These are phyloP conservation scores for Tuber calosporum DNA, from an alignment of 495 filamentous ascomycete genomes.

Conservation along the genomic window DNA sequence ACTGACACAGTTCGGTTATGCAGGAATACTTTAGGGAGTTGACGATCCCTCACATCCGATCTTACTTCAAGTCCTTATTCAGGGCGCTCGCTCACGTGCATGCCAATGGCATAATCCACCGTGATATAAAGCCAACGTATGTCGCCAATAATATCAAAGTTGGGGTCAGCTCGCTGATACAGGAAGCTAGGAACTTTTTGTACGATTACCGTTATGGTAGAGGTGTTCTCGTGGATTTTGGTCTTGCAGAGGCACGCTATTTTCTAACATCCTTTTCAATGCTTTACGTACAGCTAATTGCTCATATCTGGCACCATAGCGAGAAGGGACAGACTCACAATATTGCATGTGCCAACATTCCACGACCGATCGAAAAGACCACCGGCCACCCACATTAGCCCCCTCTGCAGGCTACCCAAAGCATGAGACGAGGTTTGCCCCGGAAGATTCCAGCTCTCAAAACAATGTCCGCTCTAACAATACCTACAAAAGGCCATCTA, in stretches of 20 bases:
- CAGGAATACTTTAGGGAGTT: slow-evolving; percentile 82
- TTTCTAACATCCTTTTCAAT: not conserved
- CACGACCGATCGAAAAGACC: slow-evolving; percentile 39
- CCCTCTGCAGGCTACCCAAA: slow-evolving; percentile 68
- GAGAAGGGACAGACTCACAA: slow-evolving; percentile 64
- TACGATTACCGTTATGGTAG: slow-evolving; percentile 75
- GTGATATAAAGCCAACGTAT: slow-evolving; percentile 96
- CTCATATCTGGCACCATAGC: slow-evolving; percentile 26
- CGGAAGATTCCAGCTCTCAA: not conserved
- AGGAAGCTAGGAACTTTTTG: slow-evolving; percentile 65
- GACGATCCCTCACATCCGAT: slow-evolving; percentile 69
- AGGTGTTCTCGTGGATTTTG: slow-evolving; percentile 94
- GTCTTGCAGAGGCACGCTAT: slow-evolving; percentile 63
- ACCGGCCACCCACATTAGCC: slow-evolving; percentile 45
- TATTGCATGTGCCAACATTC: slow-evolving; percentile 62
- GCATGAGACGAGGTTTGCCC: slow-evolving; percentile 52
- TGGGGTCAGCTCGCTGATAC: not conserved
- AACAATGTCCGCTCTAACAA: not conserved
- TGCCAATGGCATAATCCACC: slow-evolving; percentile 73
- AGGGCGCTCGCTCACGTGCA: slow-evolving; percentile 78
- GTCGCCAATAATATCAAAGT: slow-evolving; percentile 16
- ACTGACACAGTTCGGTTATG: not conserved
- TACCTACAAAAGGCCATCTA: slow-evolving; percentile 58
- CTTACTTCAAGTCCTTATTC: slow-evolving; percentile 86
- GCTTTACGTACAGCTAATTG: slow-evolving; percentile 1